phyloP scores from a whole-genome alignment of 2,329 filamentous ascomycete genomes.

The Teratosphaeriaceae sp. region DNA sequence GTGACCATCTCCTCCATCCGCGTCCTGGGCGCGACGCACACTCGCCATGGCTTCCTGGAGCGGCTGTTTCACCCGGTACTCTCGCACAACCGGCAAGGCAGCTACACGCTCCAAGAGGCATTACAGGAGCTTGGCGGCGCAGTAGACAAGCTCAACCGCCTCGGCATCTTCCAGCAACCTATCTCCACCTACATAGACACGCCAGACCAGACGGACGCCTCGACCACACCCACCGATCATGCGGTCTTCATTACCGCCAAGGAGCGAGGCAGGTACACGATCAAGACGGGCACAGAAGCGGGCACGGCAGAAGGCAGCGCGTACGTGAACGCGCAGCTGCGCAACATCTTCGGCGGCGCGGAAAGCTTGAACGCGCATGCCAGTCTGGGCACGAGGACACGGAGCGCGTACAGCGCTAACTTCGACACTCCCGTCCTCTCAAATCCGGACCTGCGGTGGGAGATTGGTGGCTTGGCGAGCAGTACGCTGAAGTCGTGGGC shows the following conservation, averaged over 20 bases:
- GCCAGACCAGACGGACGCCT: constrained; percentile 60
- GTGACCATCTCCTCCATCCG: constrained; percentile 82
- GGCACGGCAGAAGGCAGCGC: constrained; percentile 92
- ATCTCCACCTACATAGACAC: constrained; percentile 78
- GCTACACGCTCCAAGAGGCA: constrained; percentile 75
- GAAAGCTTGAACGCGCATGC: constrained; percentile 85
- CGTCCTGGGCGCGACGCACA: constrained; percentile 74
- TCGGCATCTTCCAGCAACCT: constrained; percentile 82
- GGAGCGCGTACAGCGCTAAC: constrained; percentile 82
- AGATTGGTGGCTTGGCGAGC: constrained; percentile 74
- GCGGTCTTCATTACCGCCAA: constrained; percentile 71
- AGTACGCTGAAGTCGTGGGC: constrained; percentile 88
- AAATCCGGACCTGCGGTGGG: constrained; percentile 73
- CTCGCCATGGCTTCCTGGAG: constrained; percentile 77
- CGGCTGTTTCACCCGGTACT: constrained; percentile 73
- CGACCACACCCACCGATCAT: constrained; percentile 67
- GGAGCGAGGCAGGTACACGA: constrained; percentile 74
- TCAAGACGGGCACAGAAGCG: constrained; percentile 92
- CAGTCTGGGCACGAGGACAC: constrained; percentile 80
- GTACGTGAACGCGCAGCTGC: constrained; percentile 77
- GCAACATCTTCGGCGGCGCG: constrained; percentile 91
- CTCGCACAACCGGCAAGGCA: constrained; percentile 47
- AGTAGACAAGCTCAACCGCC: constrained; percentile 67
- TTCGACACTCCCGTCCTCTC: constrained; percentile 77
- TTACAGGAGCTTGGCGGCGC: constrained; percentile 63